Conservation (phyloP, 345 rosid genomes). For the Populus tremula region DNA sequence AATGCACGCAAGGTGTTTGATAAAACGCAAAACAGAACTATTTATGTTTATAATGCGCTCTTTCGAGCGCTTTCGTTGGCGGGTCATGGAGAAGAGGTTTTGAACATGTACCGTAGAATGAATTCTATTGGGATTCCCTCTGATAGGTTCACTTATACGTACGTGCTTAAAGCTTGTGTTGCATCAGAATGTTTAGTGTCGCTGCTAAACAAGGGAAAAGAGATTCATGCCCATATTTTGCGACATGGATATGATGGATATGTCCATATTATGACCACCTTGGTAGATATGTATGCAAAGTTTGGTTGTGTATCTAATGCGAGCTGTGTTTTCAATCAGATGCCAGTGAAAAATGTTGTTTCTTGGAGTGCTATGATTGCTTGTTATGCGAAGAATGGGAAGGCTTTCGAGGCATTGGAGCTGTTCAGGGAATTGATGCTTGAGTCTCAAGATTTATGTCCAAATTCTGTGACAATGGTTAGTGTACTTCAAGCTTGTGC, state of each 20-base stretch:
- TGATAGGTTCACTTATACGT: slow-evolving; percentile 84
- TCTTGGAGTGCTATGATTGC: slow-evolving; percentile 38
- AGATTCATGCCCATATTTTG: slow-evolving; percentile 74
- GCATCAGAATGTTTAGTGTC: slow-evolving; percentile 42
- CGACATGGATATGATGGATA: slow-evolving; percentile 52
- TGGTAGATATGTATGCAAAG: slow-evolving; percentile 30
- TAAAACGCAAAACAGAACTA: slow-evolving; percentile 64
- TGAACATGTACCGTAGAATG: slow-evolving; percentile 64
- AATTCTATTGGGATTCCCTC: slow-evolving; percentile 49
- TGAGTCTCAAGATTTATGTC: slow-evolving; percentile 19
- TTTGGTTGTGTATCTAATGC: slow-evolving; percentile 20
- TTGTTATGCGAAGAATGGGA: slow-evolving; percentile 21
- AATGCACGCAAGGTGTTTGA: slow-evolving; percentile 80
- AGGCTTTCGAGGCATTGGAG: slow-evolving; percentile 21
- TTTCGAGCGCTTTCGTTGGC: slow-evolving; percentile 74
- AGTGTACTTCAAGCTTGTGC: slow-evolving; percentile 44
- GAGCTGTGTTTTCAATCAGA: slow-evolving; percentile 18
- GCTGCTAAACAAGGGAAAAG: slow-evolving; percentile 56
- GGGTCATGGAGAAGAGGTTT: slow-evolving; percentile 72
- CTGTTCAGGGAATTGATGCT: slow-evolving; percentile 31
- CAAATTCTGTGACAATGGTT: slow-evolving; percentile 33
- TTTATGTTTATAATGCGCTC: slow-evolving; percentile 83
- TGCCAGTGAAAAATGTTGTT: slow-evolving; percentile 32
- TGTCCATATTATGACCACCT: slow-evolving; percentile 50
- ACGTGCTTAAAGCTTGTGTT: slow-evolving; percentile 82